Percentiles rank a stretch among this genome's conserved stretches.
Evolutionary conservation across 2,329 filamentous ascomycete genomes (phyloP).

Genomic region (Pseudogymnoascus destructans): DNA sequence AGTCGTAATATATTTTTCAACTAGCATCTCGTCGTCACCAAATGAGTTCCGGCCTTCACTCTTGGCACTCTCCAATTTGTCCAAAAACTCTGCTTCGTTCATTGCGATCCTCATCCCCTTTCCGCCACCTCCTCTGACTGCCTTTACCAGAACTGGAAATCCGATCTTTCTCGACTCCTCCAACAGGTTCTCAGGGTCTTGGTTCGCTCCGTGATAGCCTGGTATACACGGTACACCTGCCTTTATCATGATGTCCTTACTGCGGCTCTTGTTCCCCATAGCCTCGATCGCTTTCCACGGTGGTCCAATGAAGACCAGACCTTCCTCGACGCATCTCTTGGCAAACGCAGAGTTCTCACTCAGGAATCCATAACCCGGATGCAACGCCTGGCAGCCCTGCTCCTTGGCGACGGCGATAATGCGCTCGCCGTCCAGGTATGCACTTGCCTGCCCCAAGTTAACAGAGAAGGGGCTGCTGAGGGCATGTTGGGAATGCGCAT

Average conservation of each 20-base stretch:
- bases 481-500: slow-evolving; percentile 78
- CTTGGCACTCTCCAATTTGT: slow-evolving; percentile 58
- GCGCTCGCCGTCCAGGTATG: slow-evolving; percentile 84
- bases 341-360: slow-evolving; percentile 92
- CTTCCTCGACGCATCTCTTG: slow-evolving; percentile 73
- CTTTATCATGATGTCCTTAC: slow-evolving; percentile 91
- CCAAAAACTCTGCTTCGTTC: slow-evolving; percentile 52
- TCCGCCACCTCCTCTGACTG: slow-evolving; percentile 66
- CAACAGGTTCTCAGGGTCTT: slow-evolving; percentile 49
- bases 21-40: slow-evolving; percentile 71
- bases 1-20: slow-evolving; percentile 69
- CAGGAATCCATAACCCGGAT: slow-evolving; percentile 92
- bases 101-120: slow-evolving; percentile 74
- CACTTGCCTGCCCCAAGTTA: slow-evolving; percentile 68
- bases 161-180: slow-evolving; percentile 57
- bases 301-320: slow-evolving; percentile 87
- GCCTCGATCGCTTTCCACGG: slow-evolving; percentile 69
- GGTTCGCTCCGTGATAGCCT: slow-evolving; percentile 82
- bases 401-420: slow-evolving; percentile 82
- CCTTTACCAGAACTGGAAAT: slow-evolving; percentile 66
- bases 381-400: slow-evolving; percentile 78
- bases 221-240: slow-evolving; percentile 96
- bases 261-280: slow-evolving; percentile 88
- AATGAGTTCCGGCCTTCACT: slow-evolving; percentile 69
- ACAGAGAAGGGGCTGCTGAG: slow-evolving; percentile 71